Base-by-base conservation (phyloP, 768 basidiomycete genomes). In the Calocybe cyanea region DNA sequence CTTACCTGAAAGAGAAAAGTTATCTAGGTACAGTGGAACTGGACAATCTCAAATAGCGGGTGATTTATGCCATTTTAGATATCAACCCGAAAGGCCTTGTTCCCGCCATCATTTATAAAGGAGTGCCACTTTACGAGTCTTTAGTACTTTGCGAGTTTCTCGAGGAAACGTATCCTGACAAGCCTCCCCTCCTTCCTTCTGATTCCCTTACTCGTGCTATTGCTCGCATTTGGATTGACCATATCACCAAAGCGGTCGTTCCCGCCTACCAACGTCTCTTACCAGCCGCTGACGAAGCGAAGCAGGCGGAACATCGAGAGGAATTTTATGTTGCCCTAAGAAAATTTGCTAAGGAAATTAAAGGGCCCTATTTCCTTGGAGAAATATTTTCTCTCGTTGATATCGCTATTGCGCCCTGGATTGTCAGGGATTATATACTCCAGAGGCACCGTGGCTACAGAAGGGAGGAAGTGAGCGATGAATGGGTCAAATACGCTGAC, bases 61-160 rank as follows among this genome's bases (percentile, higher is more conserved):
- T 54, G 36, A 49, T 23, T n/a, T n/a, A n/a, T 18, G 41, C 21
- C 23, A 49, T 56, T 24, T 38, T 57, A 68, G 70, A 68, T 25
- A 73, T 87, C 54, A 85, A 84, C 49, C 84, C 85, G 0, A 82
- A 80, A 54, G 85, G 85, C 4, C 73, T 86, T 35, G 83, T 87
- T 9, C 84, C 85, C 0, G 71, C 69, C 1, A 56, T 71, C 9
- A 68, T 69, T 40, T 68, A 81, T 57, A 74, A 76, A 42, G 75
- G 76, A 45, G 73, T 70, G 45, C 77, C 80, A 1, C 57, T 87
- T 4, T 81, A 85, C 63, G 84, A 86, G 52, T 81, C 78, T 3
- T 69, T 81, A 43, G 68, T 85, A 39, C 61, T 86, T 36, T 73
- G 74, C 60, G 82, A 86, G 60, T 82, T 82, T 60, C 67, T 86